Evolutionary conservation across 1,284 basidiomycete genomes (phyloP).

Genomic region (Inonotus hispidus): DNA sequence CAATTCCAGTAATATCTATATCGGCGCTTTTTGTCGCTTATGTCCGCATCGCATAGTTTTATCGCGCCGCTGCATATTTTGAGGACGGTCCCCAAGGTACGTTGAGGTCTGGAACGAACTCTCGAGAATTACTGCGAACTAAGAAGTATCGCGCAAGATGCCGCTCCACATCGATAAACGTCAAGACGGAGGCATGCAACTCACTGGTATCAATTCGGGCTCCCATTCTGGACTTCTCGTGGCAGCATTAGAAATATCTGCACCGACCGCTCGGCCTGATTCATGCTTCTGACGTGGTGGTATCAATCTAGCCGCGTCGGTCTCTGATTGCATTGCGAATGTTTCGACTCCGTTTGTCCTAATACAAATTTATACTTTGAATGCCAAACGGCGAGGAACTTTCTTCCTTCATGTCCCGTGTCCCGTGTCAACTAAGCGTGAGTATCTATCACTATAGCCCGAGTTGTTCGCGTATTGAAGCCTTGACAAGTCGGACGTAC

Average conservation of each 20-base stretch:
- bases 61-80: not conserved
- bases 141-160: not conserved
- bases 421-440: not conserved
- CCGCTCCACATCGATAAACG: not conserved
- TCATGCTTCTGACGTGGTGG: not conserved
- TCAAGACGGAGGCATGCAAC: not conserved
- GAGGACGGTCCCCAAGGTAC: not conserved
- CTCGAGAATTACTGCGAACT: not conserved
- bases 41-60: not conserved
- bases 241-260: not conserved
- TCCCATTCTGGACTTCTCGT: not conserved
- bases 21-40: constrained; percentile 3
- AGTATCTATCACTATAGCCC: constrained; percentile 41
- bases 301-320: not conserved
- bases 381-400: not conserved
- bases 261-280: not conserved
- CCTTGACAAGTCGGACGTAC: constrained; percentile 67
- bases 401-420: not conserved
- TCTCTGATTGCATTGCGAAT: not conserved
- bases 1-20: not conserved
- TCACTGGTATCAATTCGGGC: not conserved
- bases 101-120: not conserved
- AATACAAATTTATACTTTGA: not conserved
- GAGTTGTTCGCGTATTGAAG: constrained; percentile 67
- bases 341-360: not conserved